Evolutionary conservation across 768 basidiomycete species (phyloP).

Genomic region (Pleurotus tuber-regium): DNA sequence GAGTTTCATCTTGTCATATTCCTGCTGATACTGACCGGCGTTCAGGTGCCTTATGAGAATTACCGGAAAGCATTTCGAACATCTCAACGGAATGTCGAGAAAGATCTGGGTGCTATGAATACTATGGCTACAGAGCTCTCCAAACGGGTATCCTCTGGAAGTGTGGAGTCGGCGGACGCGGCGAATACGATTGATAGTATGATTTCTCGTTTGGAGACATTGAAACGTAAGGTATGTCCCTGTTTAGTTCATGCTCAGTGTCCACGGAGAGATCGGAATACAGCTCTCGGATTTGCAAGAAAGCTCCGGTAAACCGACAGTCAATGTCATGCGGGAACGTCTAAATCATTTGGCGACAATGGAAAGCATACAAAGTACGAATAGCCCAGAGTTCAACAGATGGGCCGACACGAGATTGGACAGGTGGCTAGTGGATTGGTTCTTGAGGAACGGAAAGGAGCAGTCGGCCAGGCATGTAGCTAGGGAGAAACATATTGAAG

Average conservation of each 20-base stretch:
- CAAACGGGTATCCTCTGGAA: constrained; percentile 36
- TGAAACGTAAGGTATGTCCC: constrained; percentile 81
- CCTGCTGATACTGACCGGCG: not conserved
- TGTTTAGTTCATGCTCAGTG: not conserved
- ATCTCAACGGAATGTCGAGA: constrained; percentile 78
- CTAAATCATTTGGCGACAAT: constrained; percentile 66
- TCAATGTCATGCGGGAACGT: constrained; percentile 73
- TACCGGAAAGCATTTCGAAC: constrained; percentile 86
- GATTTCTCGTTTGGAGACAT: constrained; percentile 70
- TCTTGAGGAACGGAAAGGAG: constrained; percentile 74
- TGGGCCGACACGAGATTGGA: constrained; percentile 84
- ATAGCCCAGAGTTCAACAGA: constrained; percentile 56
- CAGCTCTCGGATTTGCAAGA: constrained; percentile 50
- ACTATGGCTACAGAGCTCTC: constrained; percentile 58
- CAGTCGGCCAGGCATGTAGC: constrained; percentile 77
- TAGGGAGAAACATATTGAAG: constrained; percentile 76
- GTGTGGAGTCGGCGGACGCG: constrained; percentile 46
- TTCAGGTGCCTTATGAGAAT: constrained; percentile 85
- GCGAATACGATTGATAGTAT: constrained; percentile 67
- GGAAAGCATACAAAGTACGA: constrained; percentile 52
- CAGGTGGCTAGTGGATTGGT: constrained; percentile 93
- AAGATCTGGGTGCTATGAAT: constrained; percentile 66
- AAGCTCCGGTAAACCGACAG: constrained; percentile 53
- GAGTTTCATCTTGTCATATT: not conserved
- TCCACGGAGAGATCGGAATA: not conserved